These are phyloP conservation scores for Zygotorulaspora chibaensis DNA, from an alignment of 805 yeast genomes.

Conservation along the genomic window DNA sequence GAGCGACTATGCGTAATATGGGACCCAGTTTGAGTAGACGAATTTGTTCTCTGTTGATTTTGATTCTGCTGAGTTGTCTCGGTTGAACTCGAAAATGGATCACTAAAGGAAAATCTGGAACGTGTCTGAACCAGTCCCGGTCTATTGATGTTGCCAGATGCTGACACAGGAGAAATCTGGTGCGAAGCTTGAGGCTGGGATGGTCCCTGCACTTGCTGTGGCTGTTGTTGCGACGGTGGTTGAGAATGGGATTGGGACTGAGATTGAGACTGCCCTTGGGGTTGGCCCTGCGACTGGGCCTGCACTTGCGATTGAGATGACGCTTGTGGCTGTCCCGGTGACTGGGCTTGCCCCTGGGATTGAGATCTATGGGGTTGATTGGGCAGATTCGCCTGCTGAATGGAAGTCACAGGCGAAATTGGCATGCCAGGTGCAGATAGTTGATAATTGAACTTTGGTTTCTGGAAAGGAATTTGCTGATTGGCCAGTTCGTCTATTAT, in stretches of 20 bases:
- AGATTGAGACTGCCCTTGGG: conserved; percentile 10
- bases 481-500: conserved; percentile 36
- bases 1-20: conserved; percentile 12
- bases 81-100: conserved; percentile 46
- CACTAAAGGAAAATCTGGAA: conserved; percentile 67
- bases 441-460: conserved; percentile 15
- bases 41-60: conserved; percentile 10
- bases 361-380: background rate
- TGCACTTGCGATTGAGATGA: conserved; percentile 5
- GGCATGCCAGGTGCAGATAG: conserved; percentile 10
- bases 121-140: conserved; percentile 55
- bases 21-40: conserved; percentile 7
- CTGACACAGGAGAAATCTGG: conserved; percentile 20
- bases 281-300: background rate
- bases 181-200: conserved; percentile 13
- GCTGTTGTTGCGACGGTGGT: conserved; percentile 2
- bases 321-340: conserved; percentile 10
- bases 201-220: conserved; percentile 1
- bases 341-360: conserved; percentile 7
- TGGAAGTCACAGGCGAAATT: conserved; percentile 10
- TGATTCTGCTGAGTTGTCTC: conserved; percentile 12
- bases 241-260: conserved; percentile 11
- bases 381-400: conserved; percentile 5
- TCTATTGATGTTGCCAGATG: conserved; percentile 42
- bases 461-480: conserved; percentile 26